phyloP scores from a whole-genome alignment of 2,329 filamentous ascomycete genomes.

The Clonostachys rhizophaga region DNA sequence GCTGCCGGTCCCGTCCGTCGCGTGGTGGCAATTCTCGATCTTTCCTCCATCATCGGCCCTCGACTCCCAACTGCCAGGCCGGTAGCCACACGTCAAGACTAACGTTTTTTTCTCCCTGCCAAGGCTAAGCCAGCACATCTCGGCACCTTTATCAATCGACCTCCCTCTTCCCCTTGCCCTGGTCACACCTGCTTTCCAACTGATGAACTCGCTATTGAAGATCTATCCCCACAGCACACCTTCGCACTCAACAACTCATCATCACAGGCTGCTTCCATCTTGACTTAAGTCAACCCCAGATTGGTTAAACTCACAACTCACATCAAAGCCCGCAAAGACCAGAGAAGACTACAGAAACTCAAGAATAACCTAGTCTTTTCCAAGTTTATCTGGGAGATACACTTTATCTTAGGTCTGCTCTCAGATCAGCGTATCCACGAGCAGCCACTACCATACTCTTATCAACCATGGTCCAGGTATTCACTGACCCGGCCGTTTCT shows the following conservation, averaged over 20 bases:
- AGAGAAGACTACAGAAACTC: too few relatives aligned
- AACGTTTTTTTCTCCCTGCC: too few relatives aligned
- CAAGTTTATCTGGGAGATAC: not conserved
- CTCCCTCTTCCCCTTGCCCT: slow-evolving; percentile 2
- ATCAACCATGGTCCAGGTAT: slow-evolving; percentile 23
- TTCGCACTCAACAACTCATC: not conserved
- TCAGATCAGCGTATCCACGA: too few relatives aligned
- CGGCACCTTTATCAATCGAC: not conserved
- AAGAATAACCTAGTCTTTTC: not conserved
- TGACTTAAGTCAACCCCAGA: slow-evolving; percentile 1
- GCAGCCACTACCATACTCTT: not conserved
- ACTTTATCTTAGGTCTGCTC: not conserved
- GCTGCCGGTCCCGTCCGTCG: too few relatives aligned
- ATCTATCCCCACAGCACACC: slow-evolving; percentile 3
- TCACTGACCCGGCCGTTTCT: slow-evolving; percentile 12
- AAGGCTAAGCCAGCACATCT: too few relatives aligned
- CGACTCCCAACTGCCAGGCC: too few relatives aligned
- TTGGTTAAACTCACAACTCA: not conserved
- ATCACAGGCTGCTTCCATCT: not conserved
- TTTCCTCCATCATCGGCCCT: too few relatives aligned
- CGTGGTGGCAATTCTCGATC: too few relatives aligned
- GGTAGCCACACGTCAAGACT: too few relatives aligned
- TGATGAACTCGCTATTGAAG: slow-evolving; percentile 38
- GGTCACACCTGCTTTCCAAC: slow-evolving; percentile 3
- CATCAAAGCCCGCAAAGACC: too few relatives aligned